Percentiles rank a stretch among this genome's conserved stretches.
phyloP scores from a whole-genome alignment of 2,329 filamentous ascomycete species.

The Trichocomaceae sp. region DNA sequence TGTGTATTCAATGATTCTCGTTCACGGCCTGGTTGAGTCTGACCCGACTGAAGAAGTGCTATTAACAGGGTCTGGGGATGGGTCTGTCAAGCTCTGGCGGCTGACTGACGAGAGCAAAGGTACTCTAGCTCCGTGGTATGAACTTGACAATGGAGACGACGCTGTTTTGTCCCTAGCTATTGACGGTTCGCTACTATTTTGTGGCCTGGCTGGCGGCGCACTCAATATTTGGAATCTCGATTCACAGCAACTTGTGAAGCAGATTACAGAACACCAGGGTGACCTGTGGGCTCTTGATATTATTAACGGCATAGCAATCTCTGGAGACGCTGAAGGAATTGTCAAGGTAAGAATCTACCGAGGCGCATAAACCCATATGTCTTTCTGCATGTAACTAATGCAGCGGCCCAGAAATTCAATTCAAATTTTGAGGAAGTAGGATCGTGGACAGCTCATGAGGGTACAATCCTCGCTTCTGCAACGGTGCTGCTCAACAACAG shows the following conservation, averaged over 20 bases:
- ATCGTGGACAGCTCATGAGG: constrained; percentile 76
- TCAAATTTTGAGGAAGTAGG: constrained; percentile 75
- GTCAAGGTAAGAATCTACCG: constrained; percentile 55
- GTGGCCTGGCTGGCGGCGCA: constrained; percentile 77
- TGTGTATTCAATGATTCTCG: constrained; percentile 90
- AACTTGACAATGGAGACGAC: constrained; percentile 56
- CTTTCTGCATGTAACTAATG: background rate
- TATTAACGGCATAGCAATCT: constrained; percentile 78
- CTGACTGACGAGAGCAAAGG: constrained; percentile 55
- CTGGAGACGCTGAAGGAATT: constrained; percentile 80
- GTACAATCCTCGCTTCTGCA: constrained; percentile 79
- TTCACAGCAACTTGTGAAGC: constrained; percentile 80
- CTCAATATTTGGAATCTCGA: constrained; percentile 97
- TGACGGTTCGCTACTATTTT: constrained; percentile 88
- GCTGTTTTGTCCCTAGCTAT: constrained; percentile 71
- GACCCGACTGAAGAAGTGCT: constrained; percentile 65
- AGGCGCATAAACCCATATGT: background rate
- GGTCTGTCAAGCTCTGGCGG: constrained; percentile 89
- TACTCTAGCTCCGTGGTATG: constrained; percentile 64
- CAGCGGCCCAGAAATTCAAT: constrained; percentile 55
- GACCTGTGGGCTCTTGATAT: constrained; percentile 85
- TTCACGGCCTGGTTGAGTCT: constrained; percentile 64
- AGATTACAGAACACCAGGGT: constrained; percentile 70
- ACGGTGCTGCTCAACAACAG: constrained; percentile 63
- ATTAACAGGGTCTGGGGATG: constrained; percentile 87